Evolutionary conservation across 148 eudicot genomes (phyloP), one percentile per base, ranked within the genome.

Genomic region (Diospyros lotus): DNA sequence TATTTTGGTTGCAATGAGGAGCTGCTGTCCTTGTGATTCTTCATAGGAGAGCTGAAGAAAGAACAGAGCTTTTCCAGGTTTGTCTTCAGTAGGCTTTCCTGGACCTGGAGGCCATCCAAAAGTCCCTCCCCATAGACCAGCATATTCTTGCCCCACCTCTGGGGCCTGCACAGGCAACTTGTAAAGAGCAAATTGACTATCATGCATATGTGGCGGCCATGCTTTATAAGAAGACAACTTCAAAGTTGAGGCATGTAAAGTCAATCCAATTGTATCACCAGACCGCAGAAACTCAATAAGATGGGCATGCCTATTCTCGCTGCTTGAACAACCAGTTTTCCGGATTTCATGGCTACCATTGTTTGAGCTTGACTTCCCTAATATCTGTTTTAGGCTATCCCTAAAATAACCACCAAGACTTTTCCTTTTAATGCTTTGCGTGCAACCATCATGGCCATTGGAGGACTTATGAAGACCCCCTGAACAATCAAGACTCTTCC

Each of bases 191-290:
- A 82, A 90, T 72, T 85, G 82, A 72, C 86, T 90, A 61, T 88
- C 91, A 52, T 92, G 94, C 97, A 92, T 92, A 82, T 86, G 88
- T 38, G 97, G 97, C 97, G 97, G 97, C 97, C 97, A 92, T 59
- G 93, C 90, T 70, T 89, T 84, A 44, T 88, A 92, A 50, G 85
- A 90, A 71, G 95, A 88, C 75, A 92, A 77, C 70, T 90, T 90
- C 86, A 84, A 77, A 28, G 84, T 81, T 7, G 91, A 80, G 51
- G 93, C 97, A 79, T 82, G 87, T 78, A 92, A 82, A 15, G 93
- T 82, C 69, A 92, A 78, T 61, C 93, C 94, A 60, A 88, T 84
- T 10, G 94, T 82, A 76, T 92, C 91, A 55, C 93, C 93, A 6
- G 93, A 83, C 56, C 72, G 69, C 48, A 92, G 72, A 77, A 92